phyloP scores from a whole-genome alignment of 2,329 filamentous ascomycete genomes.

The Xylariaceae sp. region DNA sequence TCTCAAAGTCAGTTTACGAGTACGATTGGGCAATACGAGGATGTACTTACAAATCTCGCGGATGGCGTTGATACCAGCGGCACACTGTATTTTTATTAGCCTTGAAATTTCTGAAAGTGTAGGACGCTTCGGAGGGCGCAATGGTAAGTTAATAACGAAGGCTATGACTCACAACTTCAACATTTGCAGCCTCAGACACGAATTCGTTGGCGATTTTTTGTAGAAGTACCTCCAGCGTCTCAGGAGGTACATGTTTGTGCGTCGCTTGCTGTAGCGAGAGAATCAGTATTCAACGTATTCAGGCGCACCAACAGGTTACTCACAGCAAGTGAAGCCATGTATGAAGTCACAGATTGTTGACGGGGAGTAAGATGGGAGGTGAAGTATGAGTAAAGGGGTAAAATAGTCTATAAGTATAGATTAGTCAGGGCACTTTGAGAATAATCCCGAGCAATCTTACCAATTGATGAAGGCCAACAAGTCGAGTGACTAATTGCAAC shows the following conservation, averaged over 20 bases:
- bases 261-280: constrained; percentile 59
- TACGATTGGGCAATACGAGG: neutral
- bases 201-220: constrained; percentile 98
- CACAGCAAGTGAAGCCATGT: constrained; percentile 78
- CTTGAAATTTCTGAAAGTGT: neutral
- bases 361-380: constrained; percentile 85
- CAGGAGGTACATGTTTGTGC: constrained; percentile 86
- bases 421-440: neutral
- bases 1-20: constrained; percentile 8
- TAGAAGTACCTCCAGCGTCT: constrained; percentile 83
- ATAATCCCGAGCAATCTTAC: constrained; percentile 5
- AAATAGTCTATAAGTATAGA: constrained; percentile 53
- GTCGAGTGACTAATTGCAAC: constrained; percentile 81
- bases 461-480: constrained; percentile 84
- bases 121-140: neutral
- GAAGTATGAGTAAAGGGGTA: constrained; percentile 94
- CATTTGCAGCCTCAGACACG: constrained; percentile 87
- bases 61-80: constrained; percentile 90
- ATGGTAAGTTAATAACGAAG: constrained; percentile 41
- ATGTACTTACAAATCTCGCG: constrained; percentile 69
- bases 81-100: constrained; percentile 14
- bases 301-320: constrained; percentile 1
- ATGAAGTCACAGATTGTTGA: constrained; percentile 87
- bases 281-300: constrained; percentile 3
- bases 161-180: constrained; percentile 58